Percentiles rank a stretch among this genome's conserved stretches.
Evolutionary conservation across 2,329 filamentous ascomycete genomes (phyloP).

Genomic region (Colletotrichum sp.): DNA sequence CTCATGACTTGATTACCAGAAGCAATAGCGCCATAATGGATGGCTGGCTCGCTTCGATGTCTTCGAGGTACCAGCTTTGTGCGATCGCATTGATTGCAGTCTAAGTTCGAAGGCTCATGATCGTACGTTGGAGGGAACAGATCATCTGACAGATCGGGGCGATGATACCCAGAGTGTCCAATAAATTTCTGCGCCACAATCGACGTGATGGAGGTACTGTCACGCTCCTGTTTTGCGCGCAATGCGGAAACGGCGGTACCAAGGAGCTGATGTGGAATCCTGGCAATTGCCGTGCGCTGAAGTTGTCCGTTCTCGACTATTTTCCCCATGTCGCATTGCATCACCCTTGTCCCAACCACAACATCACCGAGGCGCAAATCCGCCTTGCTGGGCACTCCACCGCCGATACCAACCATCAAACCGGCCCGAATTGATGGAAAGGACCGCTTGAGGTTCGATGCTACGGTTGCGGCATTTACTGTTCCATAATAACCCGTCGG

Average conservation of each 20-base stretch:
- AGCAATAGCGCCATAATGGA: constrained; percentile 25
- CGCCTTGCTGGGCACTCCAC: constrained; percentile 24
- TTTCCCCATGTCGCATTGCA: constrained; percentile 26
- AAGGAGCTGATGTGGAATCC: not conserved
- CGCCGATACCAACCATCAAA: constrained; percentile 32
- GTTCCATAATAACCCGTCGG: not conserved
- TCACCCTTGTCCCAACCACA: constrained; percentile 21
- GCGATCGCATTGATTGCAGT: not conserved
- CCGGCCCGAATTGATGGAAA: constrained; percentile 10
- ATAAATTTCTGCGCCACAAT: not conserved
- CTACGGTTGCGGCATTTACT: not conserved
- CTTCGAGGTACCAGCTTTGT: not conserved
- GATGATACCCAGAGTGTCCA: not conserved
- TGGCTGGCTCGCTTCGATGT: not conserved
- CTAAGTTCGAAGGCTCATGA: not conserved
- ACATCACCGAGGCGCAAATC: constrained; percentile 25
- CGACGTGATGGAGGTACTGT: not conserved
- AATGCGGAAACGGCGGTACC: constrained; percentile 11
- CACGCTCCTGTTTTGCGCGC: not conserved
- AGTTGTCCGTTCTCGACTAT: not conserved
- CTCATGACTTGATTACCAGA: constrained; percentile 40
- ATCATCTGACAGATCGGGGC: not conserved
- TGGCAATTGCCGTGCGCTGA: constrained; percentile 4
- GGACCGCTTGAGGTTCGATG: constrained; percentile 14
- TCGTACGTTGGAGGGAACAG: not conserved